phyloP scores from a whole-genome alignment of 306 rosid species.

The Lablab purpureus region DNA sequence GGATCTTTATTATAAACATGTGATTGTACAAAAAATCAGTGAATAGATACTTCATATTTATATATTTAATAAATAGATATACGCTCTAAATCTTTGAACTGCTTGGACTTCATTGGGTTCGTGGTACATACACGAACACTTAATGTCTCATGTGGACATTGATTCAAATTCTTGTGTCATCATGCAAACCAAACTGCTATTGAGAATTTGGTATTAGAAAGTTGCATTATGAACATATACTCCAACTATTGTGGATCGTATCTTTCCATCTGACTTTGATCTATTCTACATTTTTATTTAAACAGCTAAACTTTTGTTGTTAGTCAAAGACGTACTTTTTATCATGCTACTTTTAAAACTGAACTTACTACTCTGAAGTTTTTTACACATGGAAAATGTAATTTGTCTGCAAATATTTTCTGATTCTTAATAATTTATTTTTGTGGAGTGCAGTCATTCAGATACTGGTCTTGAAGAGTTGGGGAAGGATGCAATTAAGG shows the following conservation, averaged over 20 bases:
- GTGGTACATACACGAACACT: constrained; percentile 27
- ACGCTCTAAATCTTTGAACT: constrained; percentile 35
- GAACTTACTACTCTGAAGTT: constrained; percentile 3
- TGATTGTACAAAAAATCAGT: constrained; percentile 8
- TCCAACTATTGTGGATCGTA: constrained; percentile 29
- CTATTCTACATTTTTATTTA: constrained; percentile 8
- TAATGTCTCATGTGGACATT: constrained; percentile 5
- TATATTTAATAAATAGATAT: constrained; percentile 40
- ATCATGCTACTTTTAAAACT: constrained; percentile 28
- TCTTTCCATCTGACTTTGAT: constrained; percentile 30
- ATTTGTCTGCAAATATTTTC: constrained; percentile 35
- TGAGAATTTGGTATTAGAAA: constrained; percentile 31
- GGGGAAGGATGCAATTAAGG: constrained; percentile 77
- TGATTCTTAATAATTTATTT: constrained; percentile 38
- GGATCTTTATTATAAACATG: constrained; percentile 11
- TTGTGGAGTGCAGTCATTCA: constrained; percentile 76
- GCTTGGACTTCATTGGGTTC: constrained; percentile 21
- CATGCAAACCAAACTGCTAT: background rate
- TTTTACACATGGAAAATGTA: constrained; percentile 21
- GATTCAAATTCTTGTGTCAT: constrained; percentile 18
- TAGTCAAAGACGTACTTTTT: constrained; percentile 26
- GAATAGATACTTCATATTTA: constrained; percentile 22
- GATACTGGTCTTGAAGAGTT: constrained; percentile 84
- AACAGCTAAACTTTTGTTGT: constrained; percentile 29
- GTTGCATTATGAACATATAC: constrained; percentile 5